Evolutionary conservation across 208 protist genomes (phyloP).

Genomic region (Leishmania turanica): DNA sequence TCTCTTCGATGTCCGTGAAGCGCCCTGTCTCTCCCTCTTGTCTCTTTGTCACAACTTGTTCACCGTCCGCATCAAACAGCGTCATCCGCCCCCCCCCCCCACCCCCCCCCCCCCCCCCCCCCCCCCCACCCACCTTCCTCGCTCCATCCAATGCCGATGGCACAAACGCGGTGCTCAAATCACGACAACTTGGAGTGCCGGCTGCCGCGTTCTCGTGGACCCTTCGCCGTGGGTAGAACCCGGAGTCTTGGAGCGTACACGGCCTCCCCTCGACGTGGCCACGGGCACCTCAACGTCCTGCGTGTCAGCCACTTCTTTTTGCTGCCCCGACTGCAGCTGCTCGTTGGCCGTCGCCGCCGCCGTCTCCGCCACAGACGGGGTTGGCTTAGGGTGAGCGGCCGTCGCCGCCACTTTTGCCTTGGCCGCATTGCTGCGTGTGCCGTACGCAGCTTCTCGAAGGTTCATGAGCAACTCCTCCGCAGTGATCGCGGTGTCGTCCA

Average conservation of each 20-base stretch:
- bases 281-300: background rate
- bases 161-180: constrained; percentile 1
- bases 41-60: too few species aligned
- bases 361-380: background rate
- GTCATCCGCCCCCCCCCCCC: too few species aligned
- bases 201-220: background rate
- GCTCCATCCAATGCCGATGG: background rate
- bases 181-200: constrained; percentile 15
- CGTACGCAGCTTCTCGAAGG: background rate
- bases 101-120: too few species aligned
- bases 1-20: too few species aligned
- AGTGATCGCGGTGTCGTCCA: constrained; percentile 2
- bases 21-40: too few species aligned
- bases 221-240: background rate
- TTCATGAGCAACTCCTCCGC: constrained; percentile 5
- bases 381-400: background rate
- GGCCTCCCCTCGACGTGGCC: background rate
- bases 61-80: too few species aligned
- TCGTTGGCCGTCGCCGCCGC: background rate
- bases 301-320: background rate
- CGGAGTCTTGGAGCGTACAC: background rate
- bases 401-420: background rate
- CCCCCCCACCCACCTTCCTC: background rate
- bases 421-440: background rate
- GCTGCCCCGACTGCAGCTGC: background rate